A percentile compares a stretch with the other conserved stretches of the same genome.
These are phyloP conservation scores for Mortierella alpina DNA, from an alignment of 192 early-diverging fungal genomes.

Conservation along the genomic window DNA sequence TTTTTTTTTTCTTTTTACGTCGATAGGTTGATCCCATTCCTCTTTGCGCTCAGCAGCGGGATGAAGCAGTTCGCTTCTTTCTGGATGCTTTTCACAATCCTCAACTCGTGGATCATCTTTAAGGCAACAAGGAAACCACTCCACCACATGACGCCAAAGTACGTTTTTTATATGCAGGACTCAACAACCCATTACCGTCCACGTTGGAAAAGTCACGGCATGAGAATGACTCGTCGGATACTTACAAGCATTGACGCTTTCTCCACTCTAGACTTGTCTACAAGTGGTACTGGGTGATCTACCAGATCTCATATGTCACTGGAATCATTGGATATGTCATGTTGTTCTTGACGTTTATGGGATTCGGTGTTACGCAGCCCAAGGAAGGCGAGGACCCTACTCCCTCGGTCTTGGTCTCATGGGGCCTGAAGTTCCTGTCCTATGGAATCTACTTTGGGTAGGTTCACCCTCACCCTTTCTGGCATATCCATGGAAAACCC, in stretches of 20 bases:
- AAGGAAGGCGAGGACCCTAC: slow-evolving; percentile 47
- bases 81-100: slow-evolving; percentile 32
- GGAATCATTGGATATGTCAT: slow-evolving; percentile 66
- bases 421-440: slow-evolving; percentile 61
- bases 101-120: slow-evolving; percentile 62
- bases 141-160: slow-evolving; percentile 67
- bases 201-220: not conserved
- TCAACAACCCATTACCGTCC: not conserved
- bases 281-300: slow-evolving; percentile 69
- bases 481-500: not conserved
- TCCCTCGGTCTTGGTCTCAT: slow-evolving; percentile 28
- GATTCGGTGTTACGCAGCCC: slow-evolving; percentile 43
- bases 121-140: slow-evolving; percentile 70
- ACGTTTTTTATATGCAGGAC: not conserved
- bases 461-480: not conserved
- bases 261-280: slow-evolving; percentile 60
- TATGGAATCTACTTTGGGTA: slow-evolving; percentile 77
- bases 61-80: slow-evolving; percentile 34
- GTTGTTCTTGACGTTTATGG: slow-evolving; percentile 66
- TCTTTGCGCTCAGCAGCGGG: slow-evolving; percentile 14
- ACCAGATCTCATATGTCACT: slow-evolving; percentile 67
- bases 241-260: not conserved
- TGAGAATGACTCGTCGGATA: not conserved
- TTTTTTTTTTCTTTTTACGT: slow-evolving; percentile 10
- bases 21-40: slow-evolving; percentile 32